Base-by-base conservation (phyloP, 164 flowering plant genomes). In the Umbilicus rupestris region DNA sequence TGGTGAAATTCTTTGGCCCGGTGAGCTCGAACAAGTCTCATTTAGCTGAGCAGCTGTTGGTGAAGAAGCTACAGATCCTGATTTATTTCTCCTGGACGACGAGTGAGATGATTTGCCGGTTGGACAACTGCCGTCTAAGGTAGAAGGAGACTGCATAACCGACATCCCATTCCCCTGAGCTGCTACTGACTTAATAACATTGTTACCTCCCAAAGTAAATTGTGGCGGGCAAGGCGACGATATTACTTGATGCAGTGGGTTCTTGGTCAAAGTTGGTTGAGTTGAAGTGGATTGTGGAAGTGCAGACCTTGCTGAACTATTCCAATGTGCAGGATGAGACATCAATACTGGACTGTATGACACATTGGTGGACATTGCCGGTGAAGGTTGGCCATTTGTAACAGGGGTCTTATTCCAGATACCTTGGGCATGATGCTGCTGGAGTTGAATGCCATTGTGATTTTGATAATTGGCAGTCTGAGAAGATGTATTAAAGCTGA, bases 161-260 rank as follows among this genome's bases (percentile, higher is more conserved):
- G 66, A 22, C 30, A 62, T 33, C 41, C 39, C 67, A 31, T 68
- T 69, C 44, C 64, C 69, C 20, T 63, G 73, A 8, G 65, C 64
- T 33, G 70, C 19, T 12, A 35, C 39, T 17, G 73, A 28, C 41
- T 41, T 65, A 17, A 49, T 65, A 17, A 49, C 12, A 41, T 31
- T n/a, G 42, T 64, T 50, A 42, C 64, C 64, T 39, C 64, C 77
- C 39, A 72, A 77, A 20, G 80, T 71, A 47, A 76, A 73, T 65
- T 76, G 74, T 9, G 64, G 73, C 1, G 66, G 73, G 19, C 75
- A 69, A 10, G 60, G 71, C 16, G 49, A 20, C 30, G 63, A 10
- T 52, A 67, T 67, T 26, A 37, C 67, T 28, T 52, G 74, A 10
- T 69, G 69, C 64, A 67, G 75, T 39, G 71, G 12, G 24, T 63